phyloP scores from a whole-genome alignment of 495 filamentous ascomycete species.

The Neurospora sp. region DNA sequence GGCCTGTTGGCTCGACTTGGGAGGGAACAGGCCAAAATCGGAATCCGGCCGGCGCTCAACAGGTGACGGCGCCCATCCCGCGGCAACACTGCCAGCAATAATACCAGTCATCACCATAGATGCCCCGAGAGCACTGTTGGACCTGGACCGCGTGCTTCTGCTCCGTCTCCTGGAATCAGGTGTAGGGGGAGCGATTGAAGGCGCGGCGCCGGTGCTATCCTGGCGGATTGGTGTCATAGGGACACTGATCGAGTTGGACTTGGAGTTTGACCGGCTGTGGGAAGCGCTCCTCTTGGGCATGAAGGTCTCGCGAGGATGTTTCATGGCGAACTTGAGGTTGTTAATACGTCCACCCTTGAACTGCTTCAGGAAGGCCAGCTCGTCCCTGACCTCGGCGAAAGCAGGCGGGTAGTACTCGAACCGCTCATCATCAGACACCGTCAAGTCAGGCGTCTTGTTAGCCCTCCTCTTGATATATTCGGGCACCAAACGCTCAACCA shows the following conservation, averaged over 20 bases:
- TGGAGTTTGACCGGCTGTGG: conserved; percentile 48
- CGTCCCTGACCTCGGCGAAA: conserved; percentile 64
- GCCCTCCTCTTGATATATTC: conserved; percentile 57
- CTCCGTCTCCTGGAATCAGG: conserved; percentile 63
- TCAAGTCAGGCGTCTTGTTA: conserved; percentile 37
- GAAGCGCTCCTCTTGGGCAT: conserved; percentile 64
- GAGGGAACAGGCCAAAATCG: conserved; percentile 18
- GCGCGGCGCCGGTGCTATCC: conserved; percentile 34
- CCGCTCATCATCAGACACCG: conserved; percentile 61
- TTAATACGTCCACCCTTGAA: conserved; percentile 86
- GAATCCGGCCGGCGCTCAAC: conserved; percentile 44
- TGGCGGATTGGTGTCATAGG: conserved; percentile 61
- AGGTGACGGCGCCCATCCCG: conserved; percentile 64
- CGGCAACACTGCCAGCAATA: conserved; percentile 73
- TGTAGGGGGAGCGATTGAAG: conserved; percentile 43
- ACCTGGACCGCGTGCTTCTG: conserved; percentile 66
- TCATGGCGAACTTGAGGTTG: conserved; percentile 73
- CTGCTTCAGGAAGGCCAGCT: conserved; percentile 79
- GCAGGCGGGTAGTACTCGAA: conserved; percentile 64
- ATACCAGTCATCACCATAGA: conserved; percentile 82
- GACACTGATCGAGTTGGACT: conserved; percentile 49
- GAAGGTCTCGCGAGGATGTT: conserved; percentile 66
- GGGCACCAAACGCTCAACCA: conserved; percentile 57
- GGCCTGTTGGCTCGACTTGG: conserved; percentile 1
- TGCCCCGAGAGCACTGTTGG: conserved; percentile 76